These are phyloP conservation scores for Asclepias syriaca DNA, from an alignment of 257 asterid species.

Conservation along the genomic window DNA sequence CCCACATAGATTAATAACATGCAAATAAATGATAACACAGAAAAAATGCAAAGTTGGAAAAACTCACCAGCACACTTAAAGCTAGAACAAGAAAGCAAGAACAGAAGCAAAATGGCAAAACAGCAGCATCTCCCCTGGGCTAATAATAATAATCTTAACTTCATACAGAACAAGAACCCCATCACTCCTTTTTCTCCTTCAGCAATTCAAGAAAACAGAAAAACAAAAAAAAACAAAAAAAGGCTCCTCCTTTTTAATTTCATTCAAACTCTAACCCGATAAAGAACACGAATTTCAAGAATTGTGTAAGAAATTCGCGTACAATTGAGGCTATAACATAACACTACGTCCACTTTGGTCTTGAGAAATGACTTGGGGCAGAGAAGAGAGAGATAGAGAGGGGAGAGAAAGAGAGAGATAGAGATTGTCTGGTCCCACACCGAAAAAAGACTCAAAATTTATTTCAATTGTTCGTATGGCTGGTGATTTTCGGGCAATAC, in stretches of 20 bases:
- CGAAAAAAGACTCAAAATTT: too few species aligned
- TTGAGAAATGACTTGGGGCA: background rate
- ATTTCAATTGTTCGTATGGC: conserved; percentile 6
- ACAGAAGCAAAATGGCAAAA: conserved; percentile 1
- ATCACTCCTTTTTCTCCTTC: background rate
- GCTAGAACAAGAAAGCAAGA: conserved; percentile 21
- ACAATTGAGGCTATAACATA: background rate
- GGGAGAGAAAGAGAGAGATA: background rate
- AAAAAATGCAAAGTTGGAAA: background rate
- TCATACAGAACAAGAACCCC: conserved; percentile 16
- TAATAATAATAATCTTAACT: background rate
- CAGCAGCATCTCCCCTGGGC: conserved; percentile 1
- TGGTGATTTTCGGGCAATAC: conserved; percentile 5
- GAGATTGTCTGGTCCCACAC: background rate
- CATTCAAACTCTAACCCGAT: background rate
- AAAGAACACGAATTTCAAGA: background rate
- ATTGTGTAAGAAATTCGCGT: background rate
- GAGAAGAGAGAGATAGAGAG: background rate
- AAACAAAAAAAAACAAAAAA: background rate
- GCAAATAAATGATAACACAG: background rate
- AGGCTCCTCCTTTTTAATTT: background rate
- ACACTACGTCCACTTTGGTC: background rate
- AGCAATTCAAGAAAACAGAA: too few species aligned
- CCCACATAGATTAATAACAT: background rate
- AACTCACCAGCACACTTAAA: conserved; percentile 24